Evolutionary conservation across 768 basidiomycete genomes (phyloP).

Genomic region (Tricholoma sp.): DNA sequence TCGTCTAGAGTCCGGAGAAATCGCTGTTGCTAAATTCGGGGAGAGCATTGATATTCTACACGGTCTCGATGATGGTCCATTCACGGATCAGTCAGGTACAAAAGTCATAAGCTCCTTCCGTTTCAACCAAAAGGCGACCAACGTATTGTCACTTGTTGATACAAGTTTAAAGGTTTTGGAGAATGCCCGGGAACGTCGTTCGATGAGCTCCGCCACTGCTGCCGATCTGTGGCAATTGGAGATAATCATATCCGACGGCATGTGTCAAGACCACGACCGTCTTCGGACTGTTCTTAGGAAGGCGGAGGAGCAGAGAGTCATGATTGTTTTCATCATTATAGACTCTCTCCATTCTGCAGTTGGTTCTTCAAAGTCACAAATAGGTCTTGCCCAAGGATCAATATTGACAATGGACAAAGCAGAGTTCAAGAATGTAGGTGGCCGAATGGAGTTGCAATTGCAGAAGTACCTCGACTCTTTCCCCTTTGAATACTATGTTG

Average conservation of each 20-base stretch:
- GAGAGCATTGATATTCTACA: conserved; percentile 84
- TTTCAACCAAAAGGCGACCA: conserved; percentile 86
- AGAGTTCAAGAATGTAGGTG: conserved; percentile 76
- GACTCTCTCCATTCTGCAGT: conserved; percentile 67
- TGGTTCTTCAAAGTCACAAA: conserved; percentile 12
- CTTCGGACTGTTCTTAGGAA: conserved; percentile 74
- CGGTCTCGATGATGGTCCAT: conserved; percentile 75
- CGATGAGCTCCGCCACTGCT: conserved; percentile 55
- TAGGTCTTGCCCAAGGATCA: conserved; percentile 49
- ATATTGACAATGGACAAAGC: conserved; percentile 93
- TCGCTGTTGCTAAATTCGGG: conserved; percentile 89
- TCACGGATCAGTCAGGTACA: conserved; percentile 76
- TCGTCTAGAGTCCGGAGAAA: conserved; percentile 92
- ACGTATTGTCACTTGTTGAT: conserved; percentile 79
- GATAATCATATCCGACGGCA: conserved; percentile 98
- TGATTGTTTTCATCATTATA: conserved; percentile 95
- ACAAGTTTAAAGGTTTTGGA: conserved; percentile 70
- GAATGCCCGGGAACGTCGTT: conserved; percentile 65
- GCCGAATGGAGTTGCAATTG: conserved; percentile 81
- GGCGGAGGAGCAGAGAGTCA: conserved; percentile 85
- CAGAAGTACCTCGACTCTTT: conserved; percentile 91
- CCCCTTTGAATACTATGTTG: conserved; percentile 96
- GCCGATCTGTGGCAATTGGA: conserved; percentile 95
- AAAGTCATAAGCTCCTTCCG: conserved; percentile 79
- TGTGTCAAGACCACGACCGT: conserved; percentile 92